Percentiles rank a stretch among this genome's conserved stretches.
Conservation (phyloP, 2,329 filamentous ascomycete genomes). For the Claviceps digitariae region DNA sequence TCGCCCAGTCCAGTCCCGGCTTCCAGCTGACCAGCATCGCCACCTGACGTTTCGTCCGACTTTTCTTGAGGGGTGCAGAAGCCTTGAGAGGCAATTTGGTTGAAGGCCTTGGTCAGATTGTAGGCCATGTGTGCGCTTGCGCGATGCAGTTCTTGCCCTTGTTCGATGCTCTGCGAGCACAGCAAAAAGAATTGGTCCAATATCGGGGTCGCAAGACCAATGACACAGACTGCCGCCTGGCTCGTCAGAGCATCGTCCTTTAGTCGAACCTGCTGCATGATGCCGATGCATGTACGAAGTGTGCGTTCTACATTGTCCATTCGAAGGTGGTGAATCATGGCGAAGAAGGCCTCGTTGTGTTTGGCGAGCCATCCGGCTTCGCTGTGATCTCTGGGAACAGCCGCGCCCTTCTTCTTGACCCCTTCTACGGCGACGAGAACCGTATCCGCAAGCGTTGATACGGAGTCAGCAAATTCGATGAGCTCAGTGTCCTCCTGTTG, state of each 20-base stretch:
- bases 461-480: constrained; percentile 37
- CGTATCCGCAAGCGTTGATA: constrained; percentile 57
- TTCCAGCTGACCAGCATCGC: constrained; percentile 68
- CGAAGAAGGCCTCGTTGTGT: constrained; percentile 36
- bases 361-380: constrained; percentile 22
- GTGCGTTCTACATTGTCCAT: constrained; percentile 37
- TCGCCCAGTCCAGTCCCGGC: constrained; percentile 88
- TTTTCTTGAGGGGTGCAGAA: constrained; percentile 87
- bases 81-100: constrained; percentile 66
- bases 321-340: constrained; percentile 45
- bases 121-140: constrained; percentile 62
- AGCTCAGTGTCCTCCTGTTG: constrained; percentile 11
- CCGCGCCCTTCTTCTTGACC: constrained; percentile 41
- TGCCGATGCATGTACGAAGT: constrained; percentile 24
- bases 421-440: constrained; percentile 71
- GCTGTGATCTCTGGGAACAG: constrained; percentile 21
- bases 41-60: constrained; percentile 52
- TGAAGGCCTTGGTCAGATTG: constrained; percentile 63
- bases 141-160: constrained; percentile 51
- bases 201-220: constrained; percentile 44
- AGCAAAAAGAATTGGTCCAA: constrained; percentile 57
- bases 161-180: constrained; percentile 41
- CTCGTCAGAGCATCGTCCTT: constrained; percentile 14
- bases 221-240: constrained; percentile 17
- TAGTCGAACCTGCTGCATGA: constrained; percentile 21